phyloP scores from a whole-genome alignment of 768 basidiomycete genomes.

The Suillus ampliporus region DNA sequence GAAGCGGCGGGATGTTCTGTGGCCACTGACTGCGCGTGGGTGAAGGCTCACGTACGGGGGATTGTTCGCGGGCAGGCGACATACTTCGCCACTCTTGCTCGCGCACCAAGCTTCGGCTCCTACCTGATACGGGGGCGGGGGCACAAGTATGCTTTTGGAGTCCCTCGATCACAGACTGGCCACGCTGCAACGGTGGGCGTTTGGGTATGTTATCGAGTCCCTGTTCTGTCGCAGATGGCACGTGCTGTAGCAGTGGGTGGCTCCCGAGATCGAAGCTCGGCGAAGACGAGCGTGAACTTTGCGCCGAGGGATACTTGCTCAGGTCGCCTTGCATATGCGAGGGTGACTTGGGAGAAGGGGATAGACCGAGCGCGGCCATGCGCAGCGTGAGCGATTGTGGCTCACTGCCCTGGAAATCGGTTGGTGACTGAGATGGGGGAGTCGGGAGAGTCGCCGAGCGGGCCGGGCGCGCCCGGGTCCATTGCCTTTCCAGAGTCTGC shows the following conservation, averaged over 20 bases:
- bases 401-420: slow-evolving; percentile 14
- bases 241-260: slow-evolving; percentile 4
- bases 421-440: slow-evolving; percentile 19
- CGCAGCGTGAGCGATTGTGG: slow-evolving; percentile 38
- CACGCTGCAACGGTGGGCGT: neutral
- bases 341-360: neutral
- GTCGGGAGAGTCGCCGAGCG: slow-evolving; percentile 33
- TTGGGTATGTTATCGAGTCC: slow-evolving; percentile 4
- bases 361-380: slow-evolving; percentile 34
- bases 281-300: slow-evolving; percentile 7
- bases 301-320: neutral
- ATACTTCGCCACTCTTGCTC: slow-evolving; percentile 17
- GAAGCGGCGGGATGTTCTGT: slow-evolving; percentile 34
- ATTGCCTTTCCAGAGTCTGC: slow-evolving; percentile 11
- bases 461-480: slow-evolving; percentile 12
- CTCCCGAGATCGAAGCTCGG: slow-evolving; percentile 5
- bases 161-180: slow-evolving; percentile 3
- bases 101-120: slow-evolving; percentile 11
- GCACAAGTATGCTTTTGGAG: neutral
- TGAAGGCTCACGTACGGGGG: slow-evolving; percentile 11
- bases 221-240: slow-evolving; percentile 22
- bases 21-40: slow-evolving; percentile 23
- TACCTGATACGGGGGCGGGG: neutral
- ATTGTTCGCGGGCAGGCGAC: slow-evolving; percentile 7
- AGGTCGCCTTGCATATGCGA: neutral